Evolutionary conservation across 768 basidiomycete genomes (phyloP), one percentile per base, ranked within the genome.

Genomic region (Macrolepiota dolichaula): DNA sequence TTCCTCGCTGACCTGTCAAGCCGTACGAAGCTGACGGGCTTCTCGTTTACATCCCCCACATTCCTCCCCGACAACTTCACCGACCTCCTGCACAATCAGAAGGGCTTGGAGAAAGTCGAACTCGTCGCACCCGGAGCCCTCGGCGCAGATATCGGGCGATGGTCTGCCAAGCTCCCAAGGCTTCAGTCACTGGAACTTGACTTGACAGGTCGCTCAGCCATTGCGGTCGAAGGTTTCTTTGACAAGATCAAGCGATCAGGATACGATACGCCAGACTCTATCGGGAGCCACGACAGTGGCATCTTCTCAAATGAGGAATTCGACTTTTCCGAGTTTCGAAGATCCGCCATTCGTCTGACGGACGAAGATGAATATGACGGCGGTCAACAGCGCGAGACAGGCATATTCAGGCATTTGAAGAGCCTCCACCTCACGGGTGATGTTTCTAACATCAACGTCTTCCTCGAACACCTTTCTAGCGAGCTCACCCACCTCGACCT

Each of bases 201-300:
- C 69, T 79, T 92, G 25, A 84, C 88, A 0, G 87, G 85, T 58
- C 78, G 88, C 59, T 83, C 86, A 3, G 73, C 81, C 57, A 84
- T 84, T 32, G 86, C 87, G 0, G 86, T 91, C n/a, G 88, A 91
- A 73, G 87, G 87, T 19, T 92, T 92, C 72, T 92, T 92, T 70
- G 85, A 86, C 69, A 85, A 89, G 56, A 75, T 91, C 64, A 74
- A 76, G 63, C 79, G 81, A 44, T 90, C 89, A 0, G 91, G 90
- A n/a, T 78, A 79, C 62, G 83, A 83, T 29, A 88, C 89, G 12
- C 91, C 90, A 5, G 84, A 79, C 63, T 89, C 88, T 11, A 79
- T 84, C 13, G 80, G 76, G 25, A 85, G 88, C 55, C 86, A 81
- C 44, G 90, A 92, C 71, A 90, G 87, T 66, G 88, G 89, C 44